A percentile compares a stretch with the other conserved stretches of the same genome.
phyloP scores from a whole-genome alignment of 2,329 filamentous ascomycete species.

The Aspergillus vadensis region DNA sequence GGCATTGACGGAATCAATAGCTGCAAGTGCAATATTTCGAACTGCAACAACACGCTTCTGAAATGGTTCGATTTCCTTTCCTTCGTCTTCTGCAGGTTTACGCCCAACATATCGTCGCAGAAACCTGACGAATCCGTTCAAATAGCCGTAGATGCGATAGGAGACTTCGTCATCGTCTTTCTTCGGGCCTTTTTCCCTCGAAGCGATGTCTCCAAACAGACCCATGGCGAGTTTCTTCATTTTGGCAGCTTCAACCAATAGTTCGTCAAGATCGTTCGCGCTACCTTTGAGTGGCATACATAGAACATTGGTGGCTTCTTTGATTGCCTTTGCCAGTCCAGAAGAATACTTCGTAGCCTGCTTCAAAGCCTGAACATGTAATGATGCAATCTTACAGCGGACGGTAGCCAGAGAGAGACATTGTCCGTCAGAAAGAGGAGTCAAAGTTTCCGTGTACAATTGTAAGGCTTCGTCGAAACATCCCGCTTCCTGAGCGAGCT shows the following conservation, averaged over 20 bases:
- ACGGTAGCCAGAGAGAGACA: constrained; percentile 40
- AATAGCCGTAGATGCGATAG: constrained; percentile 36
- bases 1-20: constrained; percentile 43
- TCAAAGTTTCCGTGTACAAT: constrained; percentile 36
- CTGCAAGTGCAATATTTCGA: constrained; percentile 42
- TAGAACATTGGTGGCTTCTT: constrained; percentile 38
- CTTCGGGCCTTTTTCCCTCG: constrained; percentile 23
- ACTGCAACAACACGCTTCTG: constrained; percentile 34
- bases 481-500: constrained; percentile 44
- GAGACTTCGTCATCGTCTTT: constrained; percentile 23
- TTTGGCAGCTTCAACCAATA: constrained; percentile 46
- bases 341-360: constrained; percentile 24
- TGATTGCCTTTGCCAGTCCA: constrained; percentile 29
- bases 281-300: constrained; percentile 43
- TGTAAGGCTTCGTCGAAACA: constrained; percentile 43
- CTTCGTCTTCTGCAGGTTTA: constrained; percentile 28
- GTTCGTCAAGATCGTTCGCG: constrained; percentile 45
- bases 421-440: constrained; percentile 33
- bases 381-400: constrained; percentile 42
- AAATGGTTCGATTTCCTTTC: constrained; percentile 35
- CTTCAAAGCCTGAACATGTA: constrained; percentile 38
- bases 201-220: constrained; percentile 36
- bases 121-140: constrained; percentile 44
- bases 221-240: constrained; percentile 46
- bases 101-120: constrained; percentile 45